These are phyloP conservation scores for Sclerotinia glacialis DNA, from an alignment of 2,329 filamentous ascomycete genomes.

Conservation along the genomic window DNA sequence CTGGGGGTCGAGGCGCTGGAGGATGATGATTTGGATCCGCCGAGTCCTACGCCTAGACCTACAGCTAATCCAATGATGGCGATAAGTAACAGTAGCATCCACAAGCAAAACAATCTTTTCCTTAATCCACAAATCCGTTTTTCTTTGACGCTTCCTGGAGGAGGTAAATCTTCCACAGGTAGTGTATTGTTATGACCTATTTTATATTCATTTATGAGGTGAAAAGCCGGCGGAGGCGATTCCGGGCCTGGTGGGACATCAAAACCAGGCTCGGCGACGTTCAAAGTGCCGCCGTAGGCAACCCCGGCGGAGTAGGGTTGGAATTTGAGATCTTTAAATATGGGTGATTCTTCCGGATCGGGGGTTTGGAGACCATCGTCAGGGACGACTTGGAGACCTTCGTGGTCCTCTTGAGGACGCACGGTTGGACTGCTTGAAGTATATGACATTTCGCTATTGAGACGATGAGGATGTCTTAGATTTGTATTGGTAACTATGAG, in stretches of 20 bases:
- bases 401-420: conserved; percentile 9
- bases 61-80: conserved; percentile 7
- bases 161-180: not conserved
- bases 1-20: not conserved
- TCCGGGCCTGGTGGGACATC: not conserved
- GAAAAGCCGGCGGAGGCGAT: conserved; percentile 11
- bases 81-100: not conserved
- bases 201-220: conserved; percentile 16
- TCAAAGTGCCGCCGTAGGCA: conserved; percentile 9
- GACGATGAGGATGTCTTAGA: not conserved
- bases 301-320: not conserved
- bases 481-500: not conserved
- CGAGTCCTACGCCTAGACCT: conserved; percentile 15
- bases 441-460: not conserved
- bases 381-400: conserved; percentile 17
- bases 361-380: conserved; percentile 9
- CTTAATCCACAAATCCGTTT: conserved; percentile 16
- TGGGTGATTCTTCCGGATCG: not conserved
- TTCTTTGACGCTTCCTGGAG: not conserved
- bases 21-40: not conserved
- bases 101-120: conserved; percentile 7
- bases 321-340: conserved; percentile 14
- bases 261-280: not conserved
- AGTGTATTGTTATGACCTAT: not conserved
- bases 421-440: not conserved